These are phyloP conservation scores for Apiotrichum brassicae DNA, from an alignment of 1,284 basidiomycete genomes.

Conservation along the genomic window DNA sequence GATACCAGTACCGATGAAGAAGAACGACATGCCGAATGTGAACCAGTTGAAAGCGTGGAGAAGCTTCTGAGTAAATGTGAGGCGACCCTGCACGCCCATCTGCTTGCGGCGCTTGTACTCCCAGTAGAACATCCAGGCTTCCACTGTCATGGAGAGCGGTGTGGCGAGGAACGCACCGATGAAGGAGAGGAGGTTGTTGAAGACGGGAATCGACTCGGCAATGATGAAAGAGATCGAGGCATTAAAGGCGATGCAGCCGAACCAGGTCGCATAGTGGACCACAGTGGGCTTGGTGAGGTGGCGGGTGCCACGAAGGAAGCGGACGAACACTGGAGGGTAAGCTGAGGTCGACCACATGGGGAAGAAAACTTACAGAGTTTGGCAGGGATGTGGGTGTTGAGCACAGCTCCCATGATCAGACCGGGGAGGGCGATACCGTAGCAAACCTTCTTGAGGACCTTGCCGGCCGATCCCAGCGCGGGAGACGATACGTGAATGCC, in stretches of 20 bases:
- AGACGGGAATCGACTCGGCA: slow-evolving; percentile 21
- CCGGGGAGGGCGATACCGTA: slow-evolving; percentile 41
- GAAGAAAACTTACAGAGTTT: slow-evolving; percentile 51
- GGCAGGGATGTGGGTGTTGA: slow-evolving; percentile 47
- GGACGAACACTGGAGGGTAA: slow-evolving; percentile 51
- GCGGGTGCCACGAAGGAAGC: slow-evolving; percentile 54
- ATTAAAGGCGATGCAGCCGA: slow-evolving; percentile 43
- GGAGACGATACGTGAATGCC: slow-evolving; percentile 20
- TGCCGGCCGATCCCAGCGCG: slow-evolving; percentile 43
- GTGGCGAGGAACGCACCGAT: slow-evolving; percentile 23
- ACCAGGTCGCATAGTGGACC: slow-evolving; percentile 48
- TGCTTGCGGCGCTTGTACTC: slow-evolving; percentile 16
- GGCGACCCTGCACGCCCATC: slow-evolving; percentile 11
- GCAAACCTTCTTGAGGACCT: slow-evolving; percentile 35
- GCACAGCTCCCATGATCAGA: slow-evolving; percentile 26
- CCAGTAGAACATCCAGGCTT: slow-evolving; percentile 29
- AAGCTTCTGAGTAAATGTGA: slow-evolving; percentile 13
- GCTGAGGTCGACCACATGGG: neutral
- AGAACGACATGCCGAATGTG: slow-evolving; percentile 25
- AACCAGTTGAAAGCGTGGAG: slow-evolving; percentile 21
- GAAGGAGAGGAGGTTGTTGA: slow-evolving; percentile 24
- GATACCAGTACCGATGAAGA: slow-evolving; percentile 28
- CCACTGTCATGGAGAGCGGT: slow-evolving; percentile 10
- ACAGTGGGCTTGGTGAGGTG: slow-evolving; percentile 57
- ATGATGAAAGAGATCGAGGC: slow-evolving; percentile 13